Conservation (phyloP, 495 filamentous ascomycete genomes). For the Chaetomium tenue region DNA sequence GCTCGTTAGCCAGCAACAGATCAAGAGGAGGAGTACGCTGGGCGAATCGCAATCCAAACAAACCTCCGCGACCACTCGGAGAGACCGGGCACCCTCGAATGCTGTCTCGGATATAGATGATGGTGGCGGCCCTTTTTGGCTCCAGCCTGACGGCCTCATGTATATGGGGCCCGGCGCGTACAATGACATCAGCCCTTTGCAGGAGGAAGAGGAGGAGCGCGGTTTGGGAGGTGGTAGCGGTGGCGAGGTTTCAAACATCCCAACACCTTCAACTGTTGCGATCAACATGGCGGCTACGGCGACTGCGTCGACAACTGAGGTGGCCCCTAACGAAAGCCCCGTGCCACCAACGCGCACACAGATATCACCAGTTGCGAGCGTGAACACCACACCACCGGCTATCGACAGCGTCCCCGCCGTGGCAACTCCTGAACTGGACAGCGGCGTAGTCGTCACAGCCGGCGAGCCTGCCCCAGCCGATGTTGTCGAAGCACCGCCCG, state of each 20-base stretch:
- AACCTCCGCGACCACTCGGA: conserved; percentile 7
- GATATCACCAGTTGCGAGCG: conserved; percentile 27
- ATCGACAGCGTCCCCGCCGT: conserved; percentile 23
- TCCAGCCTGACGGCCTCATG: conserved; percentile 46
- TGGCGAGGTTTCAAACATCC: neutral
- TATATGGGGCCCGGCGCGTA: conserved; percentile 43
- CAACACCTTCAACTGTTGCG: neutral
- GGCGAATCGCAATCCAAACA: conserved; percentile 10
- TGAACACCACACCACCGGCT: conserved; percentile 27
- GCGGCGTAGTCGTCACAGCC: neutral
- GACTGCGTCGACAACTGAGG: neutral
- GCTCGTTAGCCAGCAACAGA: conserved; percentile 39
- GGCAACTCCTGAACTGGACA: conserved; percentile 18
- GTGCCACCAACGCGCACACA: neutral
- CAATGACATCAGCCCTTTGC: conserved; percentile 38
- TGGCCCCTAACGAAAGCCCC: neutral
- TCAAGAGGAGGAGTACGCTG: conserved; percentile 32
- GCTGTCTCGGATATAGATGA: conserved; percentile 25
- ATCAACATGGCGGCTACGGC: neutral
- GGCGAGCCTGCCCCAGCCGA: neutral
- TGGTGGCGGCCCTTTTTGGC: conserved; percentile 33
- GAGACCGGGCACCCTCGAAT: conserved; percentile 19
- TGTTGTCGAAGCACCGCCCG: neutral
- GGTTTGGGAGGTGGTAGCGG: conserved; percentile 2
- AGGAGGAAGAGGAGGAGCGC: conserved; percentile 35